phyloP scores from a whole-genome alignment of 169 alveolate genomes.

The Nephromyces sp. region DNA sequence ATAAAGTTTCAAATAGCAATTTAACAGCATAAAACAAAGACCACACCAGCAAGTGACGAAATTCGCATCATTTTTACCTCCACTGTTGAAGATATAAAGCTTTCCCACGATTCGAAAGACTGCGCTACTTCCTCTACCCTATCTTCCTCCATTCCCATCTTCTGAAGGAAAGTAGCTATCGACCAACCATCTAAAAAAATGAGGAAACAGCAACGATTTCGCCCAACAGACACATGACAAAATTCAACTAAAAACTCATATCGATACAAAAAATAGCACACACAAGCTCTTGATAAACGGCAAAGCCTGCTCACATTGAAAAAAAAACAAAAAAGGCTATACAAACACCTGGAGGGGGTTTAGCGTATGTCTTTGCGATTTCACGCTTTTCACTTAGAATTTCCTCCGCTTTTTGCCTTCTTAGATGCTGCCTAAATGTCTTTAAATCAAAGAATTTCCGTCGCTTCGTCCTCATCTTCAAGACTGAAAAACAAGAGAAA shows the following conservation, averaged over 20 bases:
- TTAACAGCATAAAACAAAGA: too few species aligned
- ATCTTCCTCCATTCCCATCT: neutral
- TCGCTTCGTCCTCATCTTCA: too few species aligned
- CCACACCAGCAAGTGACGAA: too few species aligned
- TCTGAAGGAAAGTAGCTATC: neutral
- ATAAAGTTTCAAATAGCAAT: too few species aligned
- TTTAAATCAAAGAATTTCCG: slow-evolving; percentile 1
- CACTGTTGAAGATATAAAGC: neutral
- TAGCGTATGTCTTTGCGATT: neutral
- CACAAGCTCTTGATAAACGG: neutral
- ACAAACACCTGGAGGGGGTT: neutral
- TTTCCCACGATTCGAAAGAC: neutral
- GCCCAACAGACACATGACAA: neutral
- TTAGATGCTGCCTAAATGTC: neutral
- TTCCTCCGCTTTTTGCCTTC: slow-evolving; percentile 27
- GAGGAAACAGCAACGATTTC: neutral
- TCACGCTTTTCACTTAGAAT: neutral
- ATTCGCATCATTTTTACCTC: too few species aligned
- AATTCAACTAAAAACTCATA: neutral
- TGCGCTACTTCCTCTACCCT: neutral
- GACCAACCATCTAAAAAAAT: neutral
- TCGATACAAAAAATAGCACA: neutral
- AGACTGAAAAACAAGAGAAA: too few species aligned
- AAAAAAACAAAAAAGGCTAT: neutral
- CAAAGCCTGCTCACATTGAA: neutral